phyloP scores from a whole-genome alignment of 176 grass and related monocot genomes.

The Zea luxurians region DNA sequence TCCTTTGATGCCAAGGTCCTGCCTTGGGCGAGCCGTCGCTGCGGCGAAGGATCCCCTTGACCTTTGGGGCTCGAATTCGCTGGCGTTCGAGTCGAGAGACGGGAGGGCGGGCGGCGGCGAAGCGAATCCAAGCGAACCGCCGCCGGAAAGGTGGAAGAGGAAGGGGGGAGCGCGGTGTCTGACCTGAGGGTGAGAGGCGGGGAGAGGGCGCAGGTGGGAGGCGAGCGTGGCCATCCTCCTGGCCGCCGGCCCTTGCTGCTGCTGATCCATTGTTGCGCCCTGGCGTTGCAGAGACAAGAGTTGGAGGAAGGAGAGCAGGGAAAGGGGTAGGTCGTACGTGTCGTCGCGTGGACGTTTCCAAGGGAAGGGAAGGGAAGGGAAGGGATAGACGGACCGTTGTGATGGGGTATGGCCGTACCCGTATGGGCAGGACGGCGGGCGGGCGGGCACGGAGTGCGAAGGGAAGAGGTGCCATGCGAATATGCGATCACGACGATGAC shows the following conservation, averaged over 20 bases:
- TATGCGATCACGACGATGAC: too few species aligned
- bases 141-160: background rate
- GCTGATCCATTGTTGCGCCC: slow-evolving; percentile 40
- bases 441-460: too few species aligned
- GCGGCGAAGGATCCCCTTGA: background rate
- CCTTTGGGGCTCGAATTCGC: background rate
- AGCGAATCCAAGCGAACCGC: background rate
- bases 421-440: too few species aligned
- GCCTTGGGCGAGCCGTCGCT: background rate
- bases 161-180: background rate
- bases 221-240: slow-evolving; percentile 63
- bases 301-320: background rate
- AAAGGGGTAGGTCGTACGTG: too few species aligned
- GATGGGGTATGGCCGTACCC: too few species aligned
- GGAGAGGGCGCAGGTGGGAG: slow-evolving; percentile 52
- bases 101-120: background rate
- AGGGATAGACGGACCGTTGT: too few species aligned
- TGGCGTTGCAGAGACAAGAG: background rate
- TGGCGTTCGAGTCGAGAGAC: background rate
- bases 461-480: too few species aligned
- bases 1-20: slow-evolving; percentile 17
- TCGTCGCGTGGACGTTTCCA: too few species aligned
- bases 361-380: too few species aligned
- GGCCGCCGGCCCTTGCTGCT: slow-evolving; percentile 30
- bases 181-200: slow-evolving; percentile 45